These are phyloP conservation scores for Pseudocercospora cruenta DNA, from an alignment of 2,329 filamentous ascomycete genomes.

Conservation along the genomic window DNA sequence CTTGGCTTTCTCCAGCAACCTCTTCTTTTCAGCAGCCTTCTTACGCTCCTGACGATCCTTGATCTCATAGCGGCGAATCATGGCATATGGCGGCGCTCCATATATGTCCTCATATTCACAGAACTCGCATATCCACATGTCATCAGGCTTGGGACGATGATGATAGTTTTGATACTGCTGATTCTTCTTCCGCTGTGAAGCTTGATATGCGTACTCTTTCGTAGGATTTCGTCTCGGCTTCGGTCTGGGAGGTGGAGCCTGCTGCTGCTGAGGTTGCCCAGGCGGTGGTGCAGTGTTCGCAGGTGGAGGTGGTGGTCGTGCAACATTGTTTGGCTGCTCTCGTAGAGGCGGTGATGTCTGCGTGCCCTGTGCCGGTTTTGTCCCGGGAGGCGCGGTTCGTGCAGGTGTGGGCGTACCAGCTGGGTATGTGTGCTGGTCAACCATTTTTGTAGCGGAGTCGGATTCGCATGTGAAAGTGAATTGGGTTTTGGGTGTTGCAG, in stretches of 20 bases:
- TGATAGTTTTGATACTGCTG: slow-evolving; percentile 77
- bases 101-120: slow-evolving; percentile 98
- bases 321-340: slow-evolving; percentile 20
- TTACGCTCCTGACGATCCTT: slow-evolving; percentile 86
- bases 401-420: slow-evolving; percentile 26
- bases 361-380: slow-evolving; percentile 30
- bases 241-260: slow-evolving; percentile 57
- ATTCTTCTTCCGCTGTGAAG: slow-evolving; percentile 74
- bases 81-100: slow-evolving; percentile 77
- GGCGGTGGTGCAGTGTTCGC: slow-evolving; percentile 33
- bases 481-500: slow-evolving; percentile 74
- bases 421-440: slow-evolving; percentile 42
- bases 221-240: slow-evolving; percentile 63
- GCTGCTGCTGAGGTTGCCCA: slow-evolving; percentile 37
- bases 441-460: slow-evolving; percentile 77
- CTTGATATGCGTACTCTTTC: slow-evolving; percentile 74
- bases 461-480: slow-evolving; percentile 98
- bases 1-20: slow-evolving; percentile 88
- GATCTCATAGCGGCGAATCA: slow-evolving; percentile 91
- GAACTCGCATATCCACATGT: slow-evolving; percentile 96
- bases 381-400: slow-evolving; percentile 18
- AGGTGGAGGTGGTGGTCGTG: slow-evolving; percentile 27
- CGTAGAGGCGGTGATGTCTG: slow-evolving; percentile 35
- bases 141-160: slow-evolving; percentile 70
- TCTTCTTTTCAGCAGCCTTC: slow-evolving; percentile 80